Conservation (phyloP, 352 stramenopile genomes). For the Phytopythium mirpurense region DNA sequence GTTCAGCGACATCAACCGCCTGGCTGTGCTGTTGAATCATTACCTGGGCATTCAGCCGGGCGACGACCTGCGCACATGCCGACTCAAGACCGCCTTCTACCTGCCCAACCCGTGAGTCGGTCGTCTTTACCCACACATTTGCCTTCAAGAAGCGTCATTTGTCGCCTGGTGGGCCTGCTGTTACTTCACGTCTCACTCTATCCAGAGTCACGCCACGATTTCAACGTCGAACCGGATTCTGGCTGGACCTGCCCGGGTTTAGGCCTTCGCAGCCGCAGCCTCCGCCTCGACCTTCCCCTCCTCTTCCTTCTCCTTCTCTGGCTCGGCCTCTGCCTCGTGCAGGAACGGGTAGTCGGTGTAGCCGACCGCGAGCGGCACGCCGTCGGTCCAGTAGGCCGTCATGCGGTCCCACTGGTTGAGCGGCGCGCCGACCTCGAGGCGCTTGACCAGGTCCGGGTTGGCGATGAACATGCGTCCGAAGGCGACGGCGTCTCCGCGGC, state of each 20-base stretch:
- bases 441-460: constrained; percentile 57
- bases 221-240: no score
- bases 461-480: constrained; percentile 64
- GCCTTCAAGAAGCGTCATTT: not conserved
- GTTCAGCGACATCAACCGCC: not conserved
- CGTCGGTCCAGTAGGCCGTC: constrained; percentile 33
- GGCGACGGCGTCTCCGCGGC: constrained; percentile 38
- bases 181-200: no score
- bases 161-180: no score
- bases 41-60: not conserved
- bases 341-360: constrained; percentile 44
- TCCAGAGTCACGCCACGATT: no score
- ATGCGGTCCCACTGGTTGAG: constrained; percentile 36
- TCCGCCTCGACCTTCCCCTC: no score
- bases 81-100: not conserved
- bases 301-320: not conserved
- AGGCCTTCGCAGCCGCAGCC: no score
- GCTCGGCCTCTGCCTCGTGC: constrained; percentile 4
- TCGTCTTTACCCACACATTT: not conserved
- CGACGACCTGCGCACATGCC: not conserved
- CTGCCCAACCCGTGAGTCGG: not conserved
- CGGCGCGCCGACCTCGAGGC: constrained; percentile 28
- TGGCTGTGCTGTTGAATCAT: not conserved
- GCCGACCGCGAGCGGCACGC: constrained; percentile 16
- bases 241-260: no score